These are phyloP conservation scores for Pseudisothecium myosuroides DNA, from an alignment of 225 moss, liverwort and hornwort genomes.

Conservation along the genomic window DNA sequence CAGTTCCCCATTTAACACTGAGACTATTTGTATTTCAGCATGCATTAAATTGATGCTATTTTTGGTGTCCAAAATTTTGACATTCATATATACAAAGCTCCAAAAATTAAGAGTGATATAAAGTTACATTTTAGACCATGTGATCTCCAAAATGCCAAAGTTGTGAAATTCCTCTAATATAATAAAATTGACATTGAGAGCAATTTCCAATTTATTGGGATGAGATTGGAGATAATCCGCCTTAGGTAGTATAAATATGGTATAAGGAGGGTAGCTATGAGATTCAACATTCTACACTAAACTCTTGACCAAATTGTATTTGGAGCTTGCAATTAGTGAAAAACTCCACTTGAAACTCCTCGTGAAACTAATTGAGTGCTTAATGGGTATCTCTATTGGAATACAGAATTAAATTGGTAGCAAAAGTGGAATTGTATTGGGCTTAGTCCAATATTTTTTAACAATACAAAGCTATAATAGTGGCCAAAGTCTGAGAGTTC, in stretches of 20 bases:
- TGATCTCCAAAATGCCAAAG: background rate
- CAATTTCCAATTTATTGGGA: background rate
- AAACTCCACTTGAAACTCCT: too few relatives aligned
- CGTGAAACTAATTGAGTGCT: too few relatives aligned
- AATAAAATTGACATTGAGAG: background rate
- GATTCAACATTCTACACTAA: too few relatives aligned
- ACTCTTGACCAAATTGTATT: too few relatives aligned
- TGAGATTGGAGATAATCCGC: background rate
- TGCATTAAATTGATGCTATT: background rate
- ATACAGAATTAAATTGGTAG: background rate
- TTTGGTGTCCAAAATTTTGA: background rate
- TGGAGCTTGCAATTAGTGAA: too few relatives aligned
- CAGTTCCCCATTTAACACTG: too few relatives aligned
- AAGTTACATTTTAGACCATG: background rate
- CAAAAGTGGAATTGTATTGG: background rate
- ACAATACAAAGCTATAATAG: background rate
- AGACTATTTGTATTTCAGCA: background rate
- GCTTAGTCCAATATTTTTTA: background rate
- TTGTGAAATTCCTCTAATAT: background rate
- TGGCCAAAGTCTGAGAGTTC: too few relatives aligned
- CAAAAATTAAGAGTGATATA: too few relatives aligned
- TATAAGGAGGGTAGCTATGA: background rate
- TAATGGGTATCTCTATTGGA: background rate
- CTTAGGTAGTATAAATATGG: rapidly evolving
- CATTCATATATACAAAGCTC: background rate